phyloP scores from a whole-genome alignment of 306 rosid genomes.

The Castanea mollissima region DNA sequence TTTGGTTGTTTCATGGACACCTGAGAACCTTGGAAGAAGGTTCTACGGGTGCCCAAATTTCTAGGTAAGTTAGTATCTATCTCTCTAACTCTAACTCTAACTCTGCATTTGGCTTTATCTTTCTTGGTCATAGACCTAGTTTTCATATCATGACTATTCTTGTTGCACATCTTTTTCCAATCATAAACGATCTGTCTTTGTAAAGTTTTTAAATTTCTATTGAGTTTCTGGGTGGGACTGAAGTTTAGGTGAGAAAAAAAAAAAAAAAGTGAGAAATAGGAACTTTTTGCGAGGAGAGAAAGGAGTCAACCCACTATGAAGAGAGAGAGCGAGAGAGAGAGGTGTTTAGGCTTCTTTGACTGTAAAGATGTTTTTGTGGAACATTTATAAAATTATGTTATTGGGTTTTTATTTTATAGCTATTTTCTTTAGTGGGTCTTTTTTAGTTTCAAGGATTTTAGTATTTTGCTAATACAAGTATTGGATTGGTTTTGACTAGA shows the following conservation, averaged over 20 bases:
- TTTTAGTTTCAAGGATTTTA: too few relatives aligned
- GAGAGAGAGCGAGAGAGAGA: not conserved
- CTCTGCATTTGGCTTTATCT: not conserved
- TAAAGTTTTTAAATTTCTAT: too few relatives aligned
- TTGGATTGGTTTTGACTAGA: too few relatives aligned
- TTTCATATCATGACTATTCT: constrained; percentile 18
- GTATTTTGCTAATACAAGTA: too few relatives aligned
- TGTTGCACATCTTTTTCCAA: constrained; percentile 47
- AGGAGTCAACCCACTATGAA: constrained; percentile 21
- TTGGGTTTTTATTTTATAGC: too few relatives aligned
- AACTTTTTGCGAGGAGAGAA: constrained; percentile 16
- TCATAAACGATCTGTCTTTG: not conserved
- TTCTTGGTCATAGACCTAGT: constrained; percentile 6
- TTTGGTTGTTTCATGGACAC: too few relatives aligned
- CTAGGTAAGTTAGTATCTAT: too few relatives aligned
- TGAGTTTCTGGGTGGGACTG: not conserved
- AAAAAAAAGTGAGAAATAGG: not conserved
- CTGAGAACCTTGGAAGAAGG: too few relatives aligned
- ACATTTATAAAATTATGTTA: too few relatives aligned
- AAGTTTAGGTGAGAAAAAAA: not conserved
- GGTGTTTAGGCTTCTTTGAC: not conserved
- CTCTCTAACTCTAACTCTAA: not conserved
- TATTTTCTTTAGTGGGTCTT: too few relatives aligned
- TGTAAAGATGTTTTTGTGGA: too few relatives aligned
- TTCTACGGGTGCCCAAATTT: too few relatives aligned